Conservation (phyloP, 164 flowering plant species). For the Amborella trichopoda region DNA sequence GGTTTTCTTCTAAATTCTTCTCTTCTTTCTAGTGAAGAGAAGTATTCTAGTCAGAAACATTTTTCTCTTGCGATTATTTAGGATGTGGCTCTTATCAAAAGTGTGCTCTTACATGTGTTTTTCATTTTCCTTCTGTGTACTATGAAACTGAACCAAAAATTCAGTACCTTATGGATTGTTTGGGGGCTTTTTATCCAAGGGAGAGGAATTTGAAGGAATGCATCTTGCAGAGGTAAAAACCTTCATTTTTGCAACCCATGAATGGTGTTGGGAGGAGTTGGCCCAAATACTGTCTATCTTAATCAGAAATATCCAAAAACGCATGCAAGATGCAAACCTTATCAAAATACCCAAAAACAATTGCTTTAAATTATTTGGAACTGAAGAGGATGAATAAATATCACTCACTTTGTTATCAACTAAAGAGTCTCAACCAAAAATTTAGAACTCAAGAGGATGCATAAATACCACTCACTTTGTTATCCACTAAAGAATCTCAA, state of each 20-base stretch:
- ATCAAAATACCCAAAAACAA: no score
- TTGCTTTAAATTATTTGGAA: no score
- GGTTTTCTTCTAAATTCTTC: constrained; percentile 1
- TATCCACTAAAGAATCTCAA: no score
- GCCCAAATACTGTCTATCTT: no score
- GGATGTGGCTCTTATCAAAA: constrained; percentile 15
- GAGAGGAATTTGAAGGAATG: constrained; percentile 79
- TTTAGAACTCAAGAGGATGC: no score
- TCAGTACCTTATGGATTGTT: constrained; percentile 46
- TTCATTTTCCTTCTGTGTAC: constrained; percentile 32
- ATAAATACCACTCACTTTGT: no score
- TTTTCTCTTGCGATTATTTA: constrained; percentile 13
- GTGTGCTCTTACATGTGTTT: constrained; percentile 7
- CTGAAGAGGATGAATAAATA: no score
- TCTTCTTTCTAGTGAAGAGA: constrained; percentile 5
- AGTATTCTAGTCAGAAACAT: constrained; percentile 11
- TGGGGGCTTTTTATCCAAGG: constrained; percentile 39
- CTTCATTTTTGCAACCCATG: constrained; percentile 16
- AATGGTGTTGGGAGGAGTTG: constrained; percentile 12
- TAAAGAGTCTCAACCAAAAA: no score
- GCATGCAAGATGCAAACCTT: no score
- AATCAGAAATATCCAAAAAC: no score
- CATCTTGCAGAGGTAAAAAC: constrained; percentile 42
- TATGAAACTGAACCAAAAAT: constrained; percentile 61
- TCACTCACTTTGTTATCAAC: no score